Evolutionary conservation across 176 grass and related monocot genomes (phyloP), one percentile per base, ranked within the genome.

Genomic region (Lolium rigidum): DNA sequence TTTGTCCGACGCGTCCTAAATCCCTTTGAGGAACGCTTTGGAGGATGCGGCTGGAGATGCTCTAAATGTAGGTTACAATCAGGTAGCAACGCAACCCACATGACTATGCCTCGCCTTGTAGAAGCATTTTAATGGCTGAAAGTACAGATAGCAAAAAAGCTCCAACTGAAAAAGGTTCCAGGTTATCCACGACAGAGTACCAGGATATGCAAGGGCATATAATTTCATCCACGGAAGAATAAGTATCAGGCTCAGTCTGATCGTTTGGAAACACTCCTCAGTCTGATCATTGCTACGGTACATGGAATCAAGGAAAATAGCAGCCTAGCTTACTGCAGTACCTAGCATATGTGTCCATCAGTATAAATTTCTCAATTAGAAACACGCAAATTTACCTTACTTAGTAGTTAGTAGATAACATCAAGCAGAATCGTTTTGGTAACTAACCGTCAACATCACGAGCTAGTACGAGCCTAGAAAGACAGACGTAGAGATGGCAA

Each of bases 81-180:
- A n/a, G n/a, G n/a, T n/a, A n/a, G n/a, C n/a, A n/a, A 71, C 20
- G 28, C 18, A 18, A 22, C 69, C 69, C 69, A 13, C 20, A 46
- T 72, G 69, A 47, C 2, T 9, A 12, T 71, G 68, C 20, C 68
- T 47, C 46, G 69, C 38, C 38, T 70, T 70, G 38, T 70, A 70
- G 68, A 70, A 70, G 9, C 20, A n/a, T 46, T 72, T 72, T 20
- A 46, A 71, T 39, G n/a, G 68, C 68, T 71, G 39, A 71, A 43
- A 21, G 69, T 22, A 0, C 10, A 22, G 9, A 20, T 4, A 4
- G 14, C 60, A 28, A 11, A 39, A 70, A 44, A 70, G 38, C 38
- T 70, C 67, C 37, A 17, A 44, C 58, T n/a, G 5, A 15, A 41
- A 44, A 70, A 43, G 17, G 3, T 12, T 41, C 38, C 2, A 47